These are phyloP conservation scores for Nematodospora anomalae DNA, from an alignment of 1,139 yeast genomes.

Conservation along the genomic window DNA sequence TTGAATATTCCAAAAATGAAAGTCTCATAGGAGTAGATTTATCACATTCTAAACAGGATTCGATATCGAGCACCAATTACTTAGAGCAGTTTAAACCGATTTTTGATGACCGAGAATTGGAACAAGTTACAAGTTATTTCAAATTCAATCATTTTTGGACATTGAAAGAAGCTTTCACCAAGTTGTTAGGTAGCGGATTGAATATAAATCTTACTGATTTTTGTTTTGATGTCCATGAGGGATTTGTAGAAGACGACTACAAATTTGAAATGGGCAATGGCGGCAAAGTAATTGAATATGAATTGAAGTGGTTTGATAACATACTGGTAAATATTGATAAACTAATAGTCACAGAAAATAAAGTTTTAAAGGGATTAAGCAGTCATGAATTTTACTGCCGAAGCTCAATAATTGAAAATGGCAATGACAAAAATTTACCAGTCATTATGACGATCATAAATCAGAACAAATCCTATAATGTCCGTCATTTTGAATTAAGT, in stretches of 20 bases:
- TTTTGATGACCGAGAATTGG: slow-evolving; percentile 45
- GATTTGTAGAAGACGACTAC: slow-evolving; percentile 7
- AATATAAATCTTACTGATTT: slow-evolving; percentile 47
- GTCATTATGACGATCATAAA: slow-evolving; percentile 28
- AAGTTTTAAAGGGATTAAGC: slow-evolving; percentile 13
- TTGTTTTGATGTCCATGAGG: slow-evolving; percentile 14
- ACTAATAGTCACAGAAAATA: slow-evolving; percentile 11
- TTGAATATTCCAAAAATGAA: slow-evolving; percentile 27
- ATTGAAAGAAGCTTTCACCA: slow-evolving; percentile 68
- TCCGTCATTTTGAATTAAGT: slow-evolving; percentile 12
- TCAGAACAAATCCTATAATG: slow-evolving; percentile 12
- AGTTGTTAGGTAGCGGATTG: slow-evolving; percentile 61
- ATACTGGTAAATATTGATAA: slow-evolving; percentile 14
- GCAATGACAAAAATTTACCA: slow-evolving; percentile 18
- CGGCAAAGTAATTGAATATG: slow-evolving; percentile 4
- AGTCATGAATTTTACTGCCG: slow-evolving; percentile 20
- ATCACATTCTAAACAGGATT: slow-evolving; percentile 52
- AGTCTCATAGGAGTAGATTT: slow-evolving; percentile 59
- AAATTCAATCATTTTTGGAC: slow-evolving; percentile 66
- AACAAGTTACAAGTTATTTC: slow-evolving; percentile 22
- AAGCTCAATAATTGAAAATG: slow-evolving; percentile 20
- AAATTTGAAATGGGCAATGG: not conserved
- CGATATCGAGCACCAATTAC: slow-evolving; percentile 30
- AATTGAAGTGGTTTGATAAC: slow-evolving; percentile 16
- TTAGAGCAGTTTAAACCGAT: slow-evolving; percentile 50